phyloP scores from a whole-genome alignment of 2,329 filamentous ascomycete species.

The Hypoxylon sp. region DNA sequence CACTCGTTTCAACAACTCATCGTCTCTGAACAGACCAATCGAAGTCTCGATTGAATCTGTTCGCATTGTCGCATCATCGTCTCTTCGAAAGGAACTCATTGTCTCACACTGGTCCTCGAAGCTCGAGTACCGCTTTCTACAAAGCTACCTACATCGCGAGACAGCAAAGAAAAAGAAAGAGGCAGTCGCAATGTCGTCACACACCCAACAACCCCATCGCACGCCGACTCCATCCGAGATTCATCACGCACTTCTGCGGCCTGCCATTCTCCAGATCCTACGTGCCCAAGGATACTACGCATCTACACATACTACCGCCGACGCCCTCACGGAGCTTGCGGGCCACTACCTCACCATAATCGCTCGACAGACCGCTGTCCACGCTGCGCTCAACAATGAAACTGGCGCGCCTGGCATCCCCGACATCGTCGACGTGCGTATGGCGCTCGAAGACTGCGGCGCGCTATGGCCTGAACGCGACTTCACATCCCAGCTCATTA shows the following conservation, averaged over 20 bases:
- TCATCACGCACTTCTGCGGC: constrained; percentile 83
- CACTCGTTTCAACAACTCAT: neutral
- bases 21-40: neutral
- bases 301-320: constrained; percentile 84
- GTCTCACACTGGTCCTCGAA: neutral
- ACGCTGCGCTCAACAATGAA: constrained; percentile 78
- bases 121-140: neutral
- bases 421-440: constrained; percentile 82
- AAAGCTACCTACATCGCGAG: neutral
- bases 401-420: constrained; percentile 69
- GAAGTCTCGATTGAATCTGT: neutral
- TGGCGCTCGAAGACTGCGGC: constrained; percentile 87
- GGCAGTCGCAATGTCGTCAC: constrained; percentile 45
- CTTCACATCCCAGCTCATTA: constrained; percentile 77
- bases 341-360: constrained; percentile 84
- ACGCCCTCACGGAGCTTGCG: constrained; percentile 89
- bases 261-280: constrained; percentile 89
- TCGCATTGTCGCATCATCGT: neutral
- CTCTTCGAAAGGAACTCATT: neutral
- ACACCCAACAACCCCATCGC: constrained; percentile 41
- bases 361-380: constrained; percentile 78
- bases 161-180: neutral
- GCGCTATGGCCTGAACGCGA: constrained; percentile 78
- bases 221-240: constrained; percentile 47
- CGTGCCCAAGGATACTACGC: constrained; percentile 92